A percentile compares a stretch with the other conserved stretches of the same genome.
Conservation (phyloP, 768 basidiomycete genomes). For the Pholiota microspora region DNA sequence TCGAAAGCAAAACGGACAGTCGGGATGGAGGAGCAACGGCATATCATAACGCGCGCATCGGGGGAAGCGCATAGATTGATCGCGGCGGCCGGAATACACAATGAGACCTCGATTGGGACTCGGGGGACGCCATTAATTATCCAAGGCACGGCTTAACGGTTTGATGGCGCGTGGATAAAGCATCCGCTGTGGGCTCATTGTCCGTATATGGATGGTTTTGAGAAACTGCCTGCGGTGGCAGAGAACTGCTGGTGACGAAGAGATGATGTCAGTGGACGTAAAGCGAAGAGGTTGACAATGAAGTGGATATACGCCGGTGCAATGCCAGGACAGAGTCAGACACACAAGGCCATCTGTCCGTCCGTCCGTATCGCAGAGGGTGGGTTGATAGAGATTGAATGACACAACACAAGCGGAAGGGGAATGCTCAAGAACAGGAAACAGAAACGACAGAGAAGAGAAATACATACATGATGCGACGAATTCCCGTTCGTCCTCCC, state of each 20-base stretch:
- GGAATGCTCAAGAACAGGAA: background rate
- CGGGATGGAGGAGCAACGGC: no score
- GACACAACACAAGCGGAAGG: background rate
- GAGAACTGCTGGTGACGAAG: conserved; percentile 14
- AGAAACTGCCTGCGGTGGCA: conserved; percentile 18
- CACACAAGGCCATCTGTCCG: background rate
- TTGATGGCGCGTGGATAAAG: background rate
- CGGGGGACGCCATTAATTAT: background rate
- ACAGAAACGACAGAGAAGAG: conserved; percentile 1
- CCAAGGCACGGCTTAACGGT: background rate
- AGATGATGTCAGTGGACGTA: background rate
- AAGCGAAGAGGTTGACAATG: background rate
- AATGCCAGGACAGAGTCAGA: no score
- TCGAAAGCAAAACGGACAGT: background rate
- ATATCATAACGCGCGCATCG: no score
- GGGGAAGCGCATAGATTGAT: background rate
- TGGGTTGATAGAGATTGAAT: background rate
- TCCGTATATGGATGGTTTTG: conserved; percentile 24
- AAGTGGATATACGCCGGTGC: background rate
- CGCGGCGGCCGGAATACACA: background rate
- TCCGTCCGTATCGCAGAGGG: background rate
- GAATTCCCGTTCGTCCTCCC: conserved; percentile 20
- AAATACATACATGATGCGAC: conserved; percentile 22
- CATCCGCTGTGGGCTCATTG: conserved; percentile 14
- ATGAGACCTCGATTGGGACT: background rate